These are phyloP conservation scores for Trichoderma breve DNA, from an alignment of 2,329 filamentous ascomycete species.

Conservation along the genomic window DNA sequence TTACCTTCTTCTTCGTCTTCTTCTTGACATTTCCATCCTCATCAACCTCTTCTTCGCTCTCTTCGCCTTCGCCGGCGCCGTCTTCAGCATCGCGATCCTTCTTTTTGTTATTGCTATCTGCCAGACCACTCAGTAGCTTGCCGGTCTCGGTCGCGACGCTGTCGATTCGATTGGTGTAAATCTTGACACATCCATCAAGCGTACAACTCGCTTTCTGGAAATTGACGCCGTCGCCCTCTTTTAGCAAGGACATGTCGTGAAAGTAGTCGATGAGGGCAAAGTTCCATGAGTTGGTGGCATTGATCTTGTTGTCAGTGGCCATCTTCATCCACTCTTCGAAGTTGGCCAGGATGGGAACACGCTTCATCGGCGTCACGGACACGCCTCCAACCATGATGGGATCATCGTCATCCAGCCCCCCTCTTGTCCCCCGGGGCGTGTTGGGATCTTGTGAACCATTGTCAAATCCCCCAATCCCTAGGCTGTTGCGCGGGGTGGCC, in stretches of 20 bases:
- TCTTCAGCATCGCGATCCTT: constrained; percentile 63
- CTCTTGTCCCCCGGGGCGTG: constrained; percentile 47
- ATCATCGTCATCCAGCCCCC: constrained; percentile 51
- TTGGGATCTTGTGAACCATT: constrained; percentile 54
- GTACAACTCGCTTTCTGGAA: constrained; percentile 99
- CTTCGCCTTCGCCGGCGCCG: constrained; percentile 65
- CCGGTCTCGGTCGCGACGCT: constrained; percentile 97
- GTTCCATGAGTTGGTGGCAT: constrained; percentile 97
- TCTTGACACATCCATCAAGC: constrained; percentile 96
- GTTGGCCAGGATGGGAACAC: constrained; percentile 91
- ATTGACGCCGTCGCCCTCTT: constrained; percentile 95
- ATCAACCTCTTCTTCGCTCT: constrained; percentile 62
- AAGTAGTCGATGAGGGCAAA: constrained; percentile 99
- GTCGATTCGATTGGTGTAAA: constrained; percentile 97
- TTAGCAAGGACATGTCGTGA: constrained; percentile 95
- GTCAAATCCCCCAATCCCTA: constrained; percentile 57
- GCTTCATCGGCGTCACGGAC: constrained; percentile 91
- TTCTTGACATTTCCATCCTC: constrained; percentile 60
- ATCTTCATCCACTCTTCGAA: constrained; percentile 99
- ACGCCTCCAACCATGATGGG: constrained; percentile 66
- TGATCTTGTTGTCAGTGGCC: constrained; percentile 99
- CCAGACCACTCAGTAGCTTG: constrained; percentile 87
- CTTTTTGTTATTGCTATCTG: constrained; percentile 79
- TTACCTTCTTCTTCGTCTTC: constrained; percentile 72
- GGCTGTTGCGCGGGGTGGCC: constrained; percentile 66